A percentile compares a stretch with the other conserved stretches of the same genome.
These are phyloP conservation scores for Sclerotinia spermophila DNA, from an alignment of 2,329 filamentous ascomycete species.

Conservation along the genomic window DNA sequence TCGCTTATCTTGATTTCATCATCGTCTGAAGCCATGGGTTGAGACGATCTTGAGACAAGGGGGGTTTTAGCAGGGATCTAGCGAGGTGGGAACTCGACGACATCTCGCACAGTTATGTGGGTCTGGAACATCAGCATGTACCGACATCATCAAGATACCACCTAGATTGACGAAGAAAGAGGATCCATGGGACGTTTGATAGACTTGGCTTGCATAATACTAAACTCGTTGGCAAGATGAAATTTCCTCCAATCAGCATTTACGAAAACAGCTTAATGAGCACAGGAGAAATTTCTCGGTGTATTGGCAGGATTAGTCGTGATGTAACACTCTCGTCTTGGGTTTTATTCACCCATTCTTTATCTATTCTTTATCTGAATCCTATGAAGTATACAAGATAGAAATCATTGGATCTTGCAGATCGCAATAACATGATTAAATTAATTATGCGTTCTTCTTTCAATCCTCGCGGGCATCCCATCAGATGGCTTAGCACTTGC, in stretches of 20 bases:
- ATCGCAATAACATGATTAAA: not conserved
- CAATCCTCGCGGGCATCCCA: conserved; percentile 24
- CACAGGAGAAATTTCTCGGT: not conserved
- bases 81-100: not conserved
- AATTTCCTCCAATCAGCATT: not conserved
- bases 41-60: conserved; percentile 18
- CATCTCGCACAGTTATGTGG: not conserved
- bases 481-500: conserved; percentile 26
- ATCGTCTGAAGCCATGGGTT: not conserved
- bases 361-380: not conserved
- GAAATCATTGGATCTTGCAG: not conserved
- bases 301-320: too few species aligned
- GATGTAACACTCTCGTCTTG: not conserved
- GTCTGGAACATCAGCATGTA: not conserved
- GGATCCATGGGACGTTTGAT: not conserved
- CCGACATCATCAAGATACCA: not conserved
- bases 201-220: not conserved
- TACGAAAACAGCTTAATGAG: not conserved
- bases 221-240: not conserved
- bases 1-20: conserved; percentile 11
- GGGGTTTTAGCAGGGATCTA: conserved; percentile 5
- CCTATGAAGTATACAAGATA: not conserved
- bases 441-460: conserved; percentile 14
- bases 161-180: not conserved
- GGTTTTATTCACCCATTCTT: not conserved